A percentile compares a stretch with the other conserved stretches of the same genome.
These are phyloP conservation scores for Stephania japonica DNA, from an alignment of 164 flowering plant species.

Conservation along the genomic window DNA sequence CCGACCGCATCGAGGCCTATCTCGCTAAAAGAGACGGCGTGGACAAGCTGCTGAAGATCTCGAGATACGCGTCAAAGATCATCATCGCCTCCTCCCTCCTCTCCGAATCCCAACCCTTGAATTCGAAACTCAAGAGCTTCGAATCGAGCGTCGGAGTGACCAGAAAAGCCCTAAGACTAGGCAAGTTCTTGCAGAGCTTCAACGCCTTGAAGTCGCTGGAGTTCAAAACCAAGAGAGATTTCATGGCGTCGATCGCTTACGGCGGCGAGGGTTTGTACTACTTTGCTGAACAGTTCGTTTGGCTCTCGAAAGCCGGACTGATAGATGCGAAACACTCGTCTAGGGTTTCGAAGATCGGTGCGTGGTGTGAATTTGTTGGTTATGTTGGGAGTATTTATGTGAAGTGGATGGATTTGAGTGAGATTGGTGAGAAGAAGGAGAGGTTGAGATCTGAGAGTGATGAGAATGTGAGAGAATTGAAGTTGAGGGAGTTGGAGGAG, in stretches of 20 bases:
- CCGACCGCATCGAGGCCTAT: conserved; percentile 62
- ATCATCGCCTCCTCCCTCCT: conserved; percentile 59
- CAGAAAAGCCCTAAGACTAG: conserved; percentile 89
- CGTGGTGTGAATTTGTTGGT: conserved; percentile 82
- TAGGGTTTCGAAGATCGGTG: conserved; percentile 51
- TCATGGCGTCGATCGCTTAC: conserved; percentile 56
- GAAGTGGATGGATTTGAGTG: conserved; percentile 60
- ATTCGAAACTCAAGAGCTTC: conserved; percentile 53
- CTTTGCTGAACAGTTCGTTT: conserved; percentile 81
- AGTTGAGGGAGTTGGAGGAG: conserved; percentile 37
- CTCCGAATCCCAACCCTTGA: conserved; percentile 26
- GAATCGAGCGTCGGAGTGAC: conserved; percentile 84
- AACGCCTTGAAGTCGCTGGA: conserved; percentile 47
- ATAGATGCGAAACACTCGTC: conserved; percentile 39
- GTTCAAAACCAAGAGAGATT: conserved; percentile 25
- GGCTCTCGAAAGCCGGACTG: conserved; percentile 77
- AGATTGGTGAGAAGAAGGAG: conserved; percentile 27
- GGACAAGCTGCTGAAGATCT: conserved; percentile 91
- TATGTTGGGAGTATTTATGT: conserved; percentile 67
- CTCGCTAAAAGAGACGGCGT: conserved; percentile 89
- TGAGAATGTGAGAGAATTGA: conserved; percentile 24
- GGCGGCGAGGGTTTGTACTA: conserved; percentile 84
- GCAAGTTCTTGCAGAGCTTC: conserved; percentile 84
- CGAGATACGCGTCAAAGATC: conserved; percentile 85
- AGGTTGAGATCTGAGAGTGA: conserved; percentile 15